Percentiles rank a stretch among this genome's conserved stretches.
These are phyloP conservation scores for Globisporangium irregulare DNA, from an alignment of 352 stramenopile species.

Conservation along the genomic window DNA sequence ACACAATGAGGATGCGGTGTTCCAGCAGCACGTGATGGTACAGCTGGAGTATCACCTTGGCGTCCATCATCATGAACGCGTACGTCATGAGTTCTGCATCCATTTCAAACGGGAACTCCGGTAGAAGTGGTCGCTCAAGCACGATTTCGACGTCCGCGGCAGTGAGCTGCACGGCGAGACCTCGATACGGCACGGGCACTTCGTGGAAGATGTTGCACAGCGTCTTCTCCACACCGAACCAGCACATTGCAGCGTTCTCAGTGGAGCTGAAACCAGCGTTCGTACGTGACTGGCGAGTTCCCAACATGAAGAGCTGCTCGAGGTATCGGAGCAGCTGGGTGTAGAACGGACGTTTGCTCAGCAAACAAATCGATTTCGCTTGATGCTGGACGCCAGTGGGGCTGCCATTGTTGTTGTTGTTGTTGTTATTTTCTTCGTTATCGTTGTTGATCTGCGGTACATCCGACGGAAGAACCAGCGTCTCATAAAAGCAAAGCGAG, in stretches of 20 bases:
- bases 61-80: conserved; percentile 42
- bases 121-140: conserved; percentile 30
- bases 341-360: conserved; percentile 45
- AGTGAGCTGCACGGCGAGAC: conserved; percentile 34
- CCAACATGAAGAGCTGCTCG: conserved; percentile 50
- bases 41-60: conserved; percentile 31
- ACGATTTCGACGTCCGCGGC: conserved; percentile 31
- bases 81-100: conserved; percentile 48
- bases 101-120: conserved; percentile 48
- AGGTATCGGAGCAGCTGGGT: conserved; percentile 44
- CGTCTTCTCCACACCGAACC: conserved; percentile 30
- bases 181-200: conserved; percentile 37
- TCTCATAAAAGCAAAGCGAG: conserved; percentile 51
- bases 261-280: neutral
- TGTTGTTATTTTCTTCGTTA: neutral
- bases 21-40: conserved; percentile 49
- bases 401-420: conserved; percentile 7
- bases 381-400: conserved; percentile 9
- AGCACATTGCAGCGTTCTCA: neutral
- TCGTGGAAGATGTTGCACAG: conserved; percentile 55
- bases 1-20: conserved; percentile 44
- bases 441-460: neutral
- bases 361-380: conserved; percentile 44
- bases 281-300: conserved; percentile 25
- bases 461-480: neutral